Percentiles rank a stretch among this genome's conserved stretches.
phyloP scores from a whole-genome alignment of 495 filamentous ascomycete species.

The Neurospora sp. region DNA sequence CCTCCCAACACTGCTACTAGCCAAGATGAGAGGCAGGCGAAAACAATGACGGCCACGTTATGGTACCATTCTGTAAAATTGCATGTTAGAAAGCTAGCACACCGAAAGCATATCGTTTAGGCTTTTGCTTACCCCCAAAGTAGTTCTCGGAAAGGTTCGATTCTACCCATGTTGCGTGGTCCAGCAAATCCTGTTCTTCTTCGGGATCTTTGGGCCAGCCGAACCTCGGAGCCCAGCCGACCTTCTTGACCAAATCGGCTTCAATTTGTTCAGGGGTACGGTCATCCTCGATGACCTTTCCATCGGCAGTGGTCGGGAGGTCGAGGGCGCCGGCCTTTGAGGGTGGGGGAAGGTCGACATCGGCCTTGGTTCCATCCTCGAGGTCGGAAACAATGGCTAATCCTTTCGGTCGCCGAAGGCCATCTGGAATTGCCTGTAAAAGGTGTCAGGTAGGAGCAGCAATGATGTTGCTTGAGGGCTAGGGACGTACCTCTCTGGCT shows the following conservation, averaged over 20 bases:
- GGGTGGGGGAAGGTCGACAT: slow-evolving; percentile 71
- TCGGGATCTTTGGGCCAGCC: slow-evolving; percentile 46
- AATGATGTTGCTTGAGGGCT: not conserved
- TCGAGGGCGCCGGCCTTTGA: slow-evolving; percentile 54
- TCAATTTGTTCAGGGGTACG: slow-evolving; percentile 48
- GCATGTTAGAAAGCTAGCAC: not conserved
- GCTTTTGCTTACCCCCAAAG: slow-evolving; percentile 57
- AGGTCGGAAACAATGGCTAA: slow-evolving; percentile 66
- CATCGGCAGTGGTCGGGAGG: slow-evolving; percentile 30
- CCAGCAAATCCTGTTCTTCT: slow-evolving; percentile 58
- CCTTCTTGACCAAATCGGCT: slow-evolving; percentile 51
- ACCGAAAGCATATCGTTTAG: not conserved
- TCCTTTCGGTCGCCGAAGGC: slow-evolving; percentile 56
- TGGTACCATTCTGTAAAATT: slow-evolving; percentile 85
- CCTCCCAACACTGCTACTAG: slow-evolving; percentile 79
- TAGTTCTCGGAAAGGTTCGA: slow-evolving; percentile 77
- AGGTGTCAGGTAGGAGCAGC: slow-evolving; percentile 7
- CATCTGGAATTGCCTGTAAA: slow-evolving; percentile 36
- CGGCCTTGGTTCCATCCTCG: slow-evolving; percentile 55
- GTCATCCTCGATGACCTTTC: slow-evolving; percentile 34
- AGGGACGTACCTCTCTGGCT: slow-evolving; percentile 58
- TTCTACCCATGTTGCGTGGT: slow-evolving; percentile 85
- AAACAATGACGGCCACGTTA: slow-evolving; percentile 83
- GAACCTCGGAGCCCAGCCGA: slow-evolving; percentile 85
- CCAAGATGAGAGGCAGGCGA: slow-evolving; percentile 89